Conservation (phyloP, 1,139 yeast species). For the Saccharomycopsis hybrid region DNA sequence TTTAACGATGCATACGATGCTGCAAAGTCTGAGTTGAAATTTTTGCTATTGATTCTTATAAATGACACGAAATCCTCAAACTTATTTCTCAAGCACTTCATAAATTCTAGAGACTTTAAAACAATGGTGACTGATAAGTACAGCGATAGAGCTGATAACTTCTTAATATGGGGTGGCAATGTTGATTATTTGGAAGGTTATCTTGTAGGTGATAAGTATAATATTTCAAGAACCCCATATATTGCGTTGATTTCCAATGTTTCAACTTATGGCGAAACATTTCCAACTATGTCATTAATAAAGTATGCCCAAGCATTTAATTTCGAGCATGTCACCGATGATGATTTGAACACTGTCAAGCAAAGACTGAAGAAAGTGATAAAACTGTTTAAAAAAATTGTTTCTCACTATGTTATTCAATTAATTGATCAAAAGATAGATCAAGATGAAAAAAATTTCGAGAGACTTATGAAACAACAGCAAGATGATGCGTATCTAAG, state of each 20-base stretch:
- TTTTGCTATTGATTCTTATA: slow-evolving; percentile 39
- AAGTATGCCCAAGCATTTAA: slow-evolving; percentile 29
- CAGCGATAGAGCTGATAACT: slow-evolving; percentile 25
- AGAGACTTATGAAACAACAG: slow-evolving; percentile 45
- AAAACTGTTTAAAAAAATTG: slow-evolving; percentile 32
- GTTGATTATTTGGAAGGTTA: slow-evolving; percentile 44
- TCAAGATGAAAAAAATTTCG: slow-evolving; percentile 45
- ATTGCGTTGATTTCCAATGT: slow-evolving; percentile 44
- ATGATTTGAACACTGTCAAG: slow-evolving; percentile 31
- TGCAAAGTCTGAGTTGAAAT: slow-evolving; percentile 37
- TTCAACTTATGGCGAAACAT: slow-evolving; percentile 41
- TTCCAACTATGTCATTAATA: slow-evolving; percentile 48
- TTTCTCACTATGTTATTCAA: slow-evolving; percentile 46
- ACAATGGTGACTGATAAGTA: slow-evolving; percentile 31
- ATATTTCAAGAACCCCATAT: slow-evolving; percentile 38
- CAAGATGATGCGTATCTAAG: slow-evolving; percentile 52
- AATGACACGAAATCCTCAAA: slow-evolving; percentile 27
- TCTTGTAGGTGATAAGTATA: slow-evolving; percentile 43
- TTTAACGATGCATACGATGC: slow-evolving; percentile 41
- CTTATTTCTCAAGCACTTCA: slow-evolving; percentile 29
- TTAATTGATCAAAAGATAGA: slow-evolving; percentile 44
- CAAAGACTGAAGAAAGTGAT: slow-evolving; percentile 26
- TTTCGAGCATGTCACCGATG: slow-evolving; percentile 37
- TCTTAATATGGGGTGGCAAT: slow-evolving; percentile 38
- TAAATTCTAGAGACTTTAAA: slow-evolving; percentile 30